These are phyloP conservation scores for Ambrosia artemisiifolia DNA, from an alignment of 129 eudicot genomes.

Conservation along the genomic window DNA sequence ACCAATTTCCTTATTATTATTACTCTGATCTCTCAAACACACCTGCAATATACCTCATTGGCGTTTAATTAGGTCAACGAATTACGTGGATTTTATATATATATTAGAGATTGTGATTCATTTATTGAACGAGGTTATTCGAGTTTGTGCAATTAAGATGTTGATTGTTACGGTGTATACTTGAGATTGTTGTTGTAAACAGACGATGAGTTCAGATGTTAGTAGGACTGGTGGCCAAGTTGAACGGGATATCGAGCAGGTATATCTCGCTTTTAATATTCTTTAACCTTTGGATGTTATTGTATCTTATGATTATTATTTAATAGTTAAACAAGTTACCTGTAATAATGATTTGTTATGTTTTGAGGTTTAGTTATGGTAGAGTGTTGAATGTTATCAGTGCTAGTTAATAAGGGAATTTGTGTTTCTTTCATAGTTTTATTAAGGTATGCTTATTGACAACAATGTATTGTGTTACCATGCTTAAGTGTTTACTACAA, in stretches of 20 bases:
- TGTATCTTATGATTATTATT: not conserved
- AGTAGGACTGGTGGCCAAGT: constrained; percentile 43
- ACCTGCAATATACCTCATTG: constrained; percentile 10
- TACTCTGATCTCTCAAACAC: not conserved
- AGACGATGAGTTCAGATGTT: constrained; percentile 42
- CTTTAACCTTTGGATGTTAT: not conserved
- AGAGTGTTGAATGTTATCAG: not conserved
- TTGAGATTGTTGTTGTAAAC: constrained; percentile 15
- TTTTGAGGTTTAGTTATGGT: not conserved
- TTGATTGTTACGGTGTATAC: constrained; percentile 9
- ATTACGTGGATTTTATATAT: not conserved
- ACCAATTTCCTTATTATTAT: not conserved
- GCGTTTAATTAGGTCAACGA: constrained; percentile 15
- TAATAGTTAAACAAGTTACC: not conserved
- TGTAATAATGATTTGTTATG: not conserved
- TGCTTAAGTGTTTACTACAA: not conserved
- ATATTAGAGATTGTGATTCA: constrained; percentile 10
- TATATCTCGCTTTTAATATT: not conserved
- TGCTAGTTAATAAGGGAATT: not conserved
- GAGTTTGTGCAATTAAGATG: constrained; percentile 13
- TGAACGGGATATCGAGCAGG: constrained; percentile 50
- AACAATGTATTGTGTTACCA: not conserved
- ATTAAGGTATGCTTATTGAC: not conserved
- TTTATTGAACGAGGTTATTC: constrained; percentile 15
- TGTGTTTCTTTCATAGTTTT: not conserved